Percentiles rank a stretch among this genome's conserved stretches.
Evolutionary conservation across 2,329 filamentous ascomycete species (phyloP).

Genomic region (Myrmaecium sp.): DNA sequence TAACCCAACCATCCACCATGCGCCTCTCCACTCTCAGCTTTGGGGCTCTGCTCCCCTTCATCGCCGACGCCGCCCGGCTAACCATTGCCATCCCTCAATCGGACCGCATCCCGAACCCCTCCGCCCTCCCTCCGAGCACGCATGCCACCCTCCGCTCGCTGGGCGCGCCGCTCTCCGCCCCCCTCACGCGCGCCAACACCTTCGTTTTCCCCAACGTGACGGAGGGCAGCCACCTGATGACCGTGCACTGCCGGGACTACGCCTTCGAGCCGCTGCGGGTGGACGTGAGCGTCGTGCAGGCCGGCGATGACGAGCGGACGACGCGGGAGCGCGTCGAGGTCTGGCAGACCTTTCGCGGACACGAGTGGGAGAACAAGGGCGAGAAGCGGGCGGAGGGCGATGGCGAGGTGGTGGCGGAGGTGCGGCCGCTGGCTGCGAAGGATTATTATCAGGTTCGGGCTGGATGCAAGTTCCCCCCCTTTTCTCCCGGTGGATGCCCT

Average conservation of each 20-base stretch:
- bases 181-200: conserved; percentile 49
- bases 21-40: too few species aligned
- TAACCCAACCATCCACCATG: too few species aligned
- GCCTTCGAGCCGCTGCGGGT: conserved; percentile 66
- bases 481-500: conserved; percentile 4
- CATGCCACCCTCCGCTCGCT: conserved; percentile 48
- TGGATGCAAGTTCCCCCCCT: conserved; percentile 48
- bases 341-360: conserved; percentile 77
- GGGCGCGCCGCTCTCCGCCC: conserved; percentile 35
- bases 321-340: conserved; percentile 36
- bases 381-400: conserved; percentile 34
- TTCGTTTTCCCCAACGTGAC: conserved; percentile 63
- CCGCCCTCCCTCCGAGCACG: conserved; percentile 27
- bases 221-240: conserved; percentile 61
- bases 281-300: conserved; percentile 38
- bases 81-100: conserved; percentile 6
- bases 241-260: conserved; percentile 59
- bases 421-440: conserved; percentile 46
- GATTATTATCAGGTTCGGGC: conserved; percentile 60
- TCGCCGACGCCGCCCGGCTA: conserved; percentile 3
- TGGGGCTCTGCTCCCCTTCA: too few species aligned
- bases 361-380: conserved; percentile 79
- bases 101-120: conserved; percentile 3
- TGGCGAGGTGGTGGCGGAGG: conserved; percentile 38
- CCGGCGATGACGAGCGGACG: conserved; percentile 13